Evolutionary conservation across 2,329 filamentous ascomycete genomes (phyloP).

Genomic region (Curvularia sp.): DNA sequence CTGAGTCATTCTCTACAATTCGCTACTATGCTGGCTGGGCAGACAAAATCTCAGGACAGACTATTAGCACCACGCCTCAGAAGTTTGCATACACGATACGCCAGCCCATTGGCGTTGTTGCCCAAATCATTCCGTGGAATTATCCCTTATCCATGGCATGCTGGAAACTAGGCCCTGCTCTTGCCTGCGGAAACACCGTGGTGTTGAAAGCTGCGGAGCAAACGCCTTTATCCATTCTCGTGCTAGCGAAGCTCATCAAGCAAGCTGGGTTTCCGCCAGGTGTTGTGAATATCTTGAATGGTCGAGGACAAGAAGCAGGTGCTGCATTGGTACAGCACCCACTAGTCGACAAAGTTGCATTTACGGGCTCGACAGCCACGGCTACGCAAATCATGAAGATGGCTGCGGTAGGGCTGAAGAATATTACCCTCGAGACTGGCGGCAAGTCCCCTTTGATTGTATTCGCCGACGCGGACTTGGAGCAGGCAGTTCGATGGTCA

Average conservation of each 20-base stretch:
- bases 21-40: constrained; percentile 79
- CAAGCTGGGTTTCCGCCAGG: constrained; percentile 64
- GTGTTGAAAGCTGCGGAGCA: constrained; percentile 63
- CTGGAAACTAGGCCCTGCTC: constrained; percentile 63
- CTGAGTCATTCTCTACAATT: constrained; percentile 59
- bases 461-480: constrained; percentile 62
- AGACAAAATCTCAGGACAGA: constrained; percentile 77
- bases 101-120: constrained; percentile 17
- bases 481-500: constrained; percentile 68
- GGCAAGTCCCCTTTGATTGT: constrained; percentile 63
- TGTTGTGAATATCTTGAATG: constrained; percentile 56
- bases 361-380: constrained; percentile 75
- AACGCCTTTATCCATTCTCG: constrained; percentile 56
- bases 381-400: constrained; percentile 75
- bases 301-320: constrained; percentile 66
- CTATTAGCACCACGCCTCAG: constrained; percentile 66
- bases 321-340: constrained; percentile 68
- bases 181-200: constrained; percentile 62
- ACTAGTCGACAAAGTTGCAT: constrained; percentile 75
- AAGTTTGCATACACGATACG: constrained; percentile 74
- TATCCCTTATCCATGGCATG: constrained; percentile 50
- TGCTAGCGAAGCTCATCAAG: constrained; percentile 60
- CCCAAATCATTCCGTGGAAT: constrained; percentile 52
- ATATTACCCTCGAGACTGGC: constrained; percentile 64
- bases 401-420: constrained; percentile 66